A percentile compares a stretch with the other conserved stretches of the same genome.
These are phyloP conservation scores for Teunomyces atbi DNA, from an alignment of 805 yeast genomes.

Conservation along the genomic window DNA sequence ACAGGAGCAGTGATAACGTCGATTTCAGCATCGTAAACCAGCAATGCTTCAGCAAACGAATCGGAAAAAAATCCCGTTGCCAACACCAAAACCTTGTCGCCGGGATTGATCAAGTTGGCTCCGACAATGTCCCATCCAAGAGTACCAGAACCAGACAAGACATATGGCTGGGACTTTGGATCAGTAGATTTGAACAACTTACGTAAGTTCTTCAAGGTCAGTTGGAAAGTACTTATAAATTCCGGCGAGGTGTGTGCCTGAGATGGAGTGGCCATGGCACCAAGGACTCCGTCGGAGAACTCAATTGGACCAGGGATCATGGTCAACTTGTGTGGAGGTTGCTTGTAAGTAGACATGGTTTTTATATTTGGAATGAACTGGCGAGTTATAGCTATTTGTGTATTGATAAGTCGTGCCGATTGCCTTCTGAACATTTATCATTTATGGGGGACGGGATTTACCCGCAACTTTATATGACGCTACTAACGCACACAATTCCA, in stretches of 20 bases:
- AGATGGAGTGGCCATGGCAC: conserved; percentile 79
- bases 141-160: conserved; percentile 89
- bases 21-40: conserved; percentile 71
- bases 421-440: not conserved
- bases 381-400: not conserved
- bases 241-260: conserved; percentile 89
- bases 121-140: conserved; percentile 93
- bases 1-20: conserved; percentile 69
- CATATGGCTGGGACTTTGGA: conserved; percentile 71
- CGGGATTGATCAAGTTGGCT: conserved; percentile 63
- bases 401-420: not conserved
- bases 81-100: conserved; percentile 74
- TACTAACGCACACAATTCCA: conserved; percentile 1
- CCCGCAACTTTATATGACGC: not conserved
- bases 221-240: conserved; percentile 71
- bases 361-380: not conserved
- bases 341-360: conserved; percentile 38
- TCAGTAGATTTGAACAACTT: conserved; percentile 69
- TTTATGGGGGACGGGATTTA: not conserved
- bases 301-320: conserved; percentile 88
- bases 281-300: conserved; percentile 74
- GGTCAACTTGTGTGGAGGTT: conserved; percentile 45
- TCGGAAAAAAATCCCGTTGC: conserved; percentile 92
- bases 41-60: conserved; percentile 72
- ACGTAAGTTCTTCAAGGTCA: conserved; percentile 65